Percentiles rank a stretch among this genome's conserved stretches.
phyloP scores from a whole-genome alignment of 768 basidiomycete genomes.

The Butyriboletus loyo region DNA sequence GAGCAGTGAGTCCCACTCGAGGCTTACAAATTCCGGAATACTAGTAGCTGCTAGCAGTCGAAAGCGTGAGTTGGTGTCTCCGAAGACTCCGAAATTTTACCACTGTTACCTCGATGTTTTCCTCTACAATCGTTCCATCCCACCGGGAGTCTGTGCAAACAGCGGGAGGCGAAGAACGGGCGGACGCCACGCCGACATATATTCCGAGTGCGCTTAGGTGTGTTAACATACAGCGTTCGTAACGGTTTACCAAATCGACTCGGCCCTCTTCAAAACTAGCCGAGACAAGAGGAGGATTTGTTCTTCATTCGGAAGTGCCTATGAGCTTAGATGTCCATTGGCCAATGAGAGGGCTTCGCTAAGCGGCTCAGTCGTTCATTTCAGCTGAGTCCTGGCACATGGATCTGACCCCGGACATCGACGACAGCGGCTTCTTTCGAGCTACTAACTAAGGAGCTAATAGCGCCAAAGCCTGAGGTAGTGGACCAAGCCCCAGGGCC shows the following conservation, averaged over 20 bases:
- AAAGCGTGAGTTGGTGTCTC: neutral
- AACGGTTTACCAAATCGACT: neutral
- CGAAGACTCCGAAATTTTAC: neutral
- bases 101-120: constrained; percentile 1
- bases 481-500: no score
- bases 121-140: constrained; percentile 9
- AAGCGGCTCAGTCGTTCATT: no score
- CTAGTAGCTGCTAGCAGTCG: neutral
- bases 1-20: constrained; percentile 8
- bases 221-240: constrained; percentile 2
- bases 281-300: neutral
- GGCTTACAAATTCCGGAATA: neutral
- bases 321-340: no score
- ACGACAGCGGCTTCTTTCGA: no score
- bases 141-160: neutral
- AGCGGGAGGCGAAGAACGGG: constrained; percentile 9
- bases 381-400: no score
- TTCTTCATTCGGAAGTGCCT: neutral
- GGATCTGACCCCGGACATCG: no score
- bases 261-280: no score
- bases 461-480: neutral
- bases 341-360: no score
- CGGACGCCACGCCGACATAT: neutral
- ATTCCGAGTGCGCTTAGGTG: neutral
- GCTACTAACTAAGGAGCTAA: no score